Conservation (phyloP, 2,329 filamentous ascomycete genomes). For the Lasiodiplodia sp. region DNA sequence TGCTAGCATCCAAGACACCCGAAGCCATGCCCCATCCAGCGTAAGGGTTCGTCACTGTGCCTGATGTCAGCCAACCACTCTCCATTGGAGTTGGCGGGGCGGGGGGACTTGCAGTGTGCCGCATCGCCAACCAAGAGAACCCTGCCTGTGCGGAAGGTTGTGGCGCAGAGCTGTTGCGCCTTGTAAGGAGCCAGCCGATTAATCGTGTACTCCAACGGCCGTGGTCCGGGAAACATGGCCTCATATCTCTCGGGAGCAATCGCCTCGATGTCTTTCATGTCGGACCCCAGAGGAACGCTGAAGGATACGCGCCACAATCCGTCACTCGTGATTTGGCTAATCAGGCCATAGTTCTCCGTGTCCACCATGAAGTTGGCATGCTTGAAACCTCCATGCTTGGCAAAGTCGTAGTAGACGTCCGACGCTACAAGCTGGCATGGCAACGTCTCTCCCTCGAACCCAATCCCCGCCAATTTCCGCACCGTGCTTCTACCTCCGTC, state of each 20-base stretch:
- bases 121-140: conserved; percentile 50
- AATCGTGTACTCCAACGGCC: conserved; percentile 41
- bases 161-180: conserved; percentile 49
- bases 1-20: conserved; percentile 45
- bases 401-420: conserved; percentile 47
- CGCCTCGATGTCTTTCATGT: conserved; percentile 37
- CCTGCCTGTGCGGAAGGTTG: conserved; percentile 41
- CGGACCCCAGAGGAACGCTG: conserved; percentile 40
- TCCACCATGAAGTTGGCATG: conserved; percentile 49
- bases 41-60: conserved; percentile 47
- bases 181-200: conserved; percentile 49
- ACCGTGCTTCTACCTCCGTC: conserved; percentile 38
- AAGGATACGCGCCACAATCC: conserved; percentile 53
- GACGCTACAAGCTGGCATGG: conserved; percentile 48
- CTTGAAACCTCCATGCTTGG: conserved; percentile 47
- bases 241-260: conserved; percentile 40
- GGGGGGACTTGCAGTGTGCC: conserved; percentile 42
- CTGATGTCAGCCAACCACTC: neutral
- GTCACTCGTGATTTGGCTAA: conserved; percentile 41
- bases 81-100: neutral
- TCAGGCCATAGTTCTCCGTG: conserved; percentile 46
- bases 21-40: conserved; percentile 45
- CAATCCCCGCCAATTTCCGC: conserved; percentile 34
- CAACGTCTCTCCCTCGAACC: conserved; percentile 45
- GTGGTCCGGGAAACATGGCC: conserved; percentile 40